Evolutionary conservation across 768 basidiomycete species (phyloP).

Genomic region (Pisolithus marmoratus): DNA sequence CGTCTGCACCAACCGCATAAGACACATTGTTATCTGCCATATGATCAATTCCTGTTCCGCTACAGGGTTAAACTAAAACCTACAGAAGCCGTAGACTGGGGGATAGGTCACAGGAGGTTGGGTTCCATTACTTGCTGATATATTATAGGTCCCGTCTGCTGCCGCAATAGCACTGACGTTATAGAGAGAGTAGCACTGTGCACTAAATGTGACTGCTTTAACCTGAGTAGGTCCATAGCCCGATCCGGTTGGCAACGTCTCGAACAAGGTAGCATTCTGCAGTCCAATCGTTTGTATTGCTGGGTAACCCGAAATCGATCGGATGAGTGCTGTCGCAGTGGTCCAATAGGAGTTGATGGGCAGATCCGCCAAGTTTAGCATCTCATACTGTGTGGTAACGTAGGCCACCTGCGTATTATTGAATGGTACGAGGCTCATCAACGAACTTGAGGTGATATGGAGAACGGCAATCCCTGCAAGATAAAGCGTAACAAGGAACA

Average conservation of each 20-base stretch:
- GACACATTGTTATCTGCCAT: no score
- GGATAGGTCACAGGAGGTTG: conserved; percentile 1
- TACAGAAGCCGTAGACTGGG: not conserved
- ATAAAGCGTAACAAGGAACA: not conserved
- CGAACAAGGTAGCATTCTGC: not conserved
- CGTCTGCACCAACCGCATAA: no score
- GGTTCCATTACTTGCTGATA: conserved; percentile 3
- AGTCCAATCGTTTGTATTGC: not conserved
- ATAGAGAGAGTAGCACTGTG: conserved; percentile 1
- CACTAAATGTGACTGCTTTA: not conserved
- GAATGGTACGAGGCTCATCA: not conserved
- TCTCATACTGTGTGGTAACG: not conserved
- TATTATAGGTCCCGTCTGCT: not conserved
- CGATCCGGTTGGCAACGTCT: not conserved
- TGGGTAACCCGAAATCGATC: not conserved
- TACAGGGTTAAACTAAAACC: no score
- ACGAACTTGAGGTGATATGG: not conserved
- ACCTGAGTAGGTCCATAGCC: not conserved
- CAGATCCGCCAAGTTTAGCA: not conserved
- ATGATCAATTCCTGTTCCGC: no score
- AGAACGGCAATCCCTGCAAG: not conserved
- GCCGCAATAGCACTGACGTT: not conserved
- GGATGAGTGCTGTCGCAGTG: not conserved
- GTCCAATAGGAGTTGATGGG: not conserved
- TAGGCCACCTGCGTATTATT: not conserved